phyloP scores from a whole-genome alignment of 495 filamentous ascomycete genomes.

The Schizothecium vesticola region DNA sequence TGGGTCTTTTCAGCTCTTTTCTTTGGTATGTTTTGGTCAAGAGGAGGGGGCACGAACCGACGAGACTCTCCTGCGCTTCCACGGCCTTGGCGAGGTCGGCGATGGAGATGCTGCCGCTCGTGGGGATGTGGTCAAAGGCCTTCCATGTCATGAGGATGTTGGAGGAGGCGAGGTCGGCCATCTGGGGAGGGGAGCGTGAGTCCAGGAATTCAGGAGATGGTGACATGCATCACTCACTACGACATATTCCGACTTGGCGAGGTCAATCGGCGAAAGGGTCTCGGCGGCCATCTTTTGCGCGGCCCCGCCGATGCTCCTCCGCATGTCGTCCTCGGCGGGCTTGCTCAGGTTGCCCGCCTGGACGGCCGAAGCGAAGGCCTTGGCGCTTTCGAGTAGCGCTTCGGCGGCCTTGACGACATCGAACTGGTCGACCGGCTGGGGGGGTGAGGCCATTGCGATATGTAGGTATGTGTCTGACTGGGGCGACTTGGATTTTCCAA shows the following conservation, averaged over 20 bases:
- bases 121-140: slow-evolving; percentile 30
- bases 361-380: not conserved
- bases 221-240: slow-evolving; percentile 7
- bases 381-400: slow-evolving; percentile 18
- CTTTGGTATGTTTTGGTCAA: not conserved
- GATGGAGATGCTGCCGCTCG: slow-evolving; percentile 23
- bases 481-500: not conserved
- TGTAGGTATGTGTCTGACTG: no score
- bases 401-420: slow-evolving; percentile 25
- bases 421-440: no score
- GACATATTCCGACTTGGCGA: slow-evolving; percentile 23
- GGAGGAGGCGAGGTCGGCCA: slow-evolving; percentile 20
- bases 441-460: no score
- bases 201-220: not conserved
- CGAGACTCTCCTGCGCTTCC: slow-evolving; percentile 22
- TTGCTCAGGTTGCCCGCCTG: slow-evolving; percentile 2
- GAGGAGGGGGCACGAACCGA: slow-evolving; percentile 12
- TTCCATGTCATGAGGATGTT: slow-evolving; percentile 29
- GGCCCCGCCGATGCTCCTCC: slow-evolving; percentile 14
- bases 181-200: slow-evolving; percentile 1
- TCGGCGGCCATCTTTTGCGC: slow-evolving; percentile 23
- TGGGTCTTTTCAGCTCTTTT: not conserved
- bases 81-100: slow-evolving; percentile 21
- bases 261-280: slow-evolving; percentile 13
- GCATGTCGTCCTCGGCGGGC: slow-evolving; percentile 1